Conservation (phyloP, 2,329 filamentous ascomycete genomes). For the Pseudogymnoascus sp. region DNA sequence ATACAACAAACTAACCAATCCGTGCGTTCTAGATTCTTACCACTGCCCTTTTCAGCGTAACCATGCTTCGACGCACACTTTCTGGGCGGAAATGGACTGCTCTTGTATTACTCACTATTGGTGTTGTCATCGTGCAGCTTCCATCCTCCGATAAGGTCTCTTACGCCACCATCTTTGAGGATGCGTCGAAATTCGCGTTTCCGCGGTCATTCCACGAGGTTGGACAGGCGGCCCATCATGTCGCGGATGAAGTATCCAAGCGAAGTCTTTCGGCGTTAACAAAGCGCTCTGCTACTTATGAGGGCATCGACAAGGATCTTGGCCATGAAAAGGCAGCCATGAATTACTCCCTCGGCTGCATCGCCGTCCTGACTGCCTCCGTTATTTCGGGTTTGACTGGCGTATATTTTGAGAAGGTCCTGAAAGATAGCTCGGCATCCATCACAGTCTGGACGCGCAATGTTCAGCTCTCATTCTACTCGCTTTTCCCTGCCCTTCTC, state of each 20-base stretch:
- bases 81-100: constrained; percentile 72
- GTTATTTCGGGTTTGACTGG: constrained; percentile 77
- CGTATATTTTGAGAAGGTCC: constrained; percentile 83
- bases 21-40: constrained; percentile 60
- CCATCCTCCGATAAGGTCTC: constrained; percentile 54
- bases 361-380: constrained; percentile 72
- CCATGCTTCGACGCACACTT: constrained; percentile 65
- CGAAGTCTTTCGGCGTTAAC: constrained; percentile 42
- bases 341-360: constrained; percentile 73
- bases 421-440: constrained; percentile 72
- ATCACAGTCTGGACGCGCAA: constrained; percentile 91
- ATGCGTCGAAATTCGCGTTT: constrained; percentile 54
- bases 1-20: neutral
- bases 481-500: constrained; percentile 80
- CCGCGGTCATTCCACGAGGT: constrained; percentile 74
- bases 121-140: constrained; percentile 79
- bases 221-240: constrained; percentile 50
- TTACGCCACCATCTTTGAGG: constrained; percentile 55
- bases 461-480: constrained; percentile 91
- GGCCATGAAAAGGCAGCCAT: constrained; percentile 46
- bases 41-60: constrained; percentile 79
- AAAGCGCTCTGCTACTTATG: constrained; percentile 79
- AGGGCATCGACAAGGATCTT: constrained; percentile 70
- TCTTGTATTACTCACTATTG: constrained; percentile 70
- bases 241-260: constrained; percentile 45